Base-by-base conservation (phyloP, 2,329 filamentous ascomycete species). In the Stagonosporopsis vannaccii region DNA sequence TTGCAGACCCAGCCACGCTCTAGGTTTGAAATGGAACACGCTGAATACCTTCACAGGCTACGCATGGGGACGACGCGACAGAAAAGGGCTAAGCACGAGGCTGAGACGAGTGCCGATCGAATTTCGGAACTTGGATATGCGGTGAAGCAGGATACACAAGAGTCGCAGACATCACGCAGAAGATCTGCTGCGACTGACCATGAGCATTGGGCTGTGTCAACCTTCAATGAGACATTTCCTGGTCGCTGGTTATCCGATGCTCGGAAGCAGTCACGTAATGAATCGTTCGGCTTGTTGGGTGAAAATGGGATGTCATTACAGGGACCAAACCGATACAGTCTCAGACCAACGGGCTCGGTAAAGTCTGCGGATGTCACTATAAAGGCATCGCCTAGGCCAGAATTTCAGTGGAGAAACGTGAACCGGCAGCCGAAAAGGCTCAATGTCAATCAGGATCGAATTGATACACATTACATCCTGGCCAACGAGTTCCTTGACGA, bases 381-480 rank as follows among this genome's bases (percentile, higher is more conserved):
- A 26, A 3, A 25, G 15, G 20, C 22, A 26, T 42, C 33, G 20
- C 45, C 23, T 20, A 32, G 39, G 6, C 42, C 30, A n/a, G 32
- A 20, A 12, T 36, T 20, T 5, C 30, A 12, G 4, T 62, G 53
- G 54, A 53, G 51, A 26, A 12, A 42, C 2, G 19, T 37, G 22
- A 22, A 36, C 17, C 47, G 44, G 15, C 26, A 44, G 8, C 43
- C 47, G 37, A 35, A n/a, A 11, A n/a, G 6, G 12, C 37, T 49
- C 9, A 56, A 56, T 6, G 7, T 36, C 5, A 45, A 45, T 11
- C 12, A 23, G n/a, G 43, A 39, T 23, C 57, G 60, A 20, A 60
- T 60, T 5, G 28, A 56, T 12, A 51, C 53, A 2, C 43, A 60
- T 1, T 62, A 45, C 23, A 39, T 62, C 2, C 23, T 62, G 11